Evolutionary conservation across 257 asterid genomes (phyloP), one percentile per base, ranked within the genome.

Genomic region (Ballota nigra): DNA sequence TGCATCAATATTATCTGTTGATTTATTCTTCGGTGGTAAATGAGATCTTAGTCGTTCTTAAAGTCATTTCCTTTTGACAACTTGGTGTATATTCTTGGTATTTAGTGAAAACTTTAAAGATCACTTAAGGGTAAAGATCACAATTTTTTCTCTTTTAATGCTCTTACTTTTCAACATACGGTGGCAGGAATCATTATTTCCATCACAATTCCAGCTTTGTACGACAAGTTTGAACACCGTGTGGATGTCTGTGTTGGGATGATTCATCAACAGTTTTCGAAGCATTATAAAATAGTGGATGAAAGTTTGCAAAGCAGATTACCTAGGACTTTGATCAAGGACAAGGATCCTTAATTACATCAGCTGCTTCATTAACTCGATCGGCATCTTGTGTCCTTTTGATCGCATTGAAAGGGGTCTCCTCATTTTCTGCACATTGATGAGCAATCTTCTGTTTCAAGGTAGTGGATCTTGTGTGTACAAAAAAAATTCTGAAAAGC

Each of bases 241-340:
- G 82, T 89, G 66, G 97, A 95, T 78, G 78, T 81, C 6, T 91
- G 63, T 66, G 86, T 85, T 56, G 97, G 91, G 63, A 63, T 74
- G 80, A 83, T 91, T 79, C 96, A 87, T 72, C 84, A 68, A 3
- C 82, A 85, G 41, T 83, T 95, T 73, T 84, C 96, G 1, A 92
- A 76, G 86, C 91, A 94, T 76, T 95, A 88, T 40, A 91, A 81
- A 79, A 84, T 88, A 60, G 96, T 89, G 68, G 99, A 91, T 73
- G 96, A 87, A 72, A 91, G 86, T 75, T 70, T 86, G 79, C 86
- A 89, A 26, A 82, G 87, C 83, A 82, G 96, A 77, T 51, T 91
- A 41, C 96, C 97, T 10, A 76, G 86, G 72, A 70, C 84, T 64
- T 77, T 83, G 56, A 18, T 80, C 40, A 92, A 82, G 74, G 87